These are phyloP conservation scores for Holtermannia corniformis DNA, from an alignment of 768 basidiomycete genomes.

Conservation along the genomic window DNA sequence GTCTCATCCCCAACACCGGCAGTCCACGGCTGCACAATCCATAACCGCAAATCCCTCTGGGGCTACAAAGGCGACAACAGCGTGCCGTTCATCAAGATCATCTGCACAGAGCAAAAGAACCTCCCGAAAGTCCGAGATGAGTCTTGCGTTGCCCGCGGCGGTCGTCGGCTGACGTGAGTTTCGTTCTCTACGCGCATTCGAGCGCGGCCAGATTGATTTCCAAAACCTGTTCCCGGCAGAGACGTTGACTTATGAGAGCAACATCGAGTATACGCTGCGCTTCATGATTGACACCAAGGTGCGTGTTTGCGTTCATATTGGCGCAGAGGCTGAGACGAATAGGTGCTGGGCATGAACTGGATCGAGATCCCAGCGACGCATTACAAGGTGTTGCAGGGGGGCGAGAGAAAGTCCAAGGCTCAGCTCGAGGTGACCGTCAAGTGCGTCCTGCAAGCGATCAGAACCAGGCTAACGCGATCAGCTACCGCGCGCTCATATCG, in stretches of 20 bases:
- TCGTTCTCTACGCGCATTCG: conserved; percentile 49
- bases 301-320: conserved; percentile 6
- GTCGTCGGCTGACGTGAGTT: conserved; percentile 4
- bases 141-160: conserved; percentile 40
- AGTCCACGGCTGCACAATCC: conserved; percentile 45
- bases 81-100: conserved; percentile 76
- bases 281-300: conserved; percentile 99
- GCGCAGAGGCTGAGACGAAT: conserved; percentile 4
- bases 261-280: conserved; percentile 77
- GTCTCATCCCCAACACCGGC: conserved; percentile 19
- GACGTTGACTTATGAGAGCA: conserved; percentile 79
- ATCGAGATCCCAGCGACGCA: conserved; percentile 79
- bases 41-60: conserved; percentile 67
- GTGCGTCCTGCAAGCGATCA: conserved; percentile 44
- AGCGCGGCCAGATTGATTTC: conserved; percentile 63
- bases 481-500: conserved; percentile 77
- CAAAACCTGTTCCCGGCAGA: conserved; percentile 51
- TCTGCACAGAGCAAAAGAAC: conserved; percentile 58
- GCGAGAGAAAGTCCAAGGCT: conserved; percentile 63
- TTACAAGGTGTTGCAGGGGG: conserved; percentile 56
- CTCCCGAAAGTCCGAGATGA: conserved; percentile 87
- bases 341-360: conserved; percentile 99
- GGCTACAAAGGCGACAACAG: conserved; percentile 76
- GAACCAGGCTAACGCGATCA: conserved; percentile 31
- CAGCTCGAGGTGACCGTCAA: conserved; percentile 76